Base-by-base conservation (phyloP, 1,284 basidiomycete genomes). In the Sanghuangporus baumii region DNA sequence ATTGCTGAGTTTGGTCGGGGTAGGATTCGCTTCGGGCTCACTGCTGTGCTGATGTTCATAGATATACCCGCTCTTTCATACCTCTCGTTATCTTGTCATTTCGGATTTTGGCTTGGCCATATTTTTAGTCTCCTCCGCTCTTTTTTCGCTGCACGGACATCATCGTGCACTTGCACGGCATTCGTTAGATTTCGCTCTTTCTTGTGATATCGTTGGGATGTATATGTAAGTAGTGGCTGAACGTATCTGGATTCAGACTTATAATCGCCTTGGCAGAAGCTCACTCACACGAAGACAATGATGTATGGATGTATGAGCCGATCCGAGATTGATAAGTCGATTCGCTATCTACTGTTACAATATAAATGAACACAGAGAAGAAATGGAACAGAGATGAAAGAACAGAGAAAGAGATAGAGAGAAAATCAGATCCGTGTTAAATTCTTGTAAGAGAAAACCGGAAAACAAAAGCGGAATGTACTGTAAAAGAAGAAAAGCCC, bases 261-360 rank as follows among this genome's bases (percentile, higher is more conserved):
- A 31, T 31, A 31, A 31, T 31, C 26, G 26, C 26, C 26, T 31
- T 31, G 26, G 26, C 26, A 31, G 26, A 31, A 31, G 26, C 26
- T 31, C 26, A 31, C 26, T 31, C 26, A 31, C 26, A 31, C 26
- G 26, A 31, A 31, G 26, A 31, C 26, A 31, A 31, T 31, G 26
- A 31, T 31, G 26, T 31, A 31, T 31, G 26, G 5, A 31, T 31
- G 26, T 46, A 46, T n/a, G 43, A 54, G 52, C 16, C 31, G 36
- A 54, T 54, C 52, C 52, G 18, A 5, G 16, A 36, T 54, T 54
- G n/a, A 54, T 54, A 54, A 54, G 12, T 54, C 31, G 12, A 6
- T 51, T 51, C 6, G 23, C 52, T 54, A 54, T 54, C 52, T 54
- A 54, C 52, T 54, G 18, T 54, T 54, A 54, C 52, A 54, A 1